A percentile compares a stretch with the other conserved stretches of the same genome.
phyloP scores from a whole-genome alignment of 768 basidiomycete species.

The Pleurotus tuoliensis region DNA sequence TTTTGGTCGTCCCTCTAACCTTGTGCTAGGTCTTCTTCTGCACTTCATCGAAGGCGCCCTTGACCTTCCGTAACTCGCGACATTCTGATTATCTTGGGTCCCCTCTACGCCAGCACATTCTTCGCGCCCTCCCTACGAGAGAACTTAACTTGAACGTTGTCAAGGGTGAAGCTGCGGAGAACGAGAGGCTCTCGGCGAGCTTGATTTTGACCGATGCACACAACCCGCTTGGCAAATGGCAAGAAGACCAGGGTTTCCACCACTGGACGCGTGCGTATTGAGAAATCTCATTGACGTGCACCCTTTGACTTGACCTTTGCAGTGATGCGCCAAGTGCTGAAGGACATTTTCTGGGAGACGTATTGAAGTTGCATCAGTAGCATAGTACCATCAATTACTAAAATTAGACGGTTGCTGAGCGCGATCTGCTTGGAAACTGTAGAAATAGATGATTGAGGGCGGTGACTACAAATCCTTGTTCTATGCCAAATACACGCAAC shows the following conservation, averaged over 20 bases:
- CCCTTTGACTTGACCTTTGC: neutral
- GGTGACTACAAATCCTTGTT: neutral
- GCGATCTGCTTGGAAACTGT: neutral
- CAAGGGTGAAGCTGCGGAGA: slow-evolving; percentile 25
- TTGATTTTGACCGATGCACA: slow-evolving; percentile 59
- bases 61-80: slow-evolving; percentile 55
- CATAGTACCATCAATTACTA: slow-evolving; percentile 2
- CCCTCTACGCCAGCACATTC: slow-evolving; percentile 56
- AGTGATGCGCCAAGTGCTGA: slow-evolving; percentile 81
- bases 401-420: slow-evolving; percentile 4
- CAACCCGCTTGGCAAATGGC: slow-evolving; percentile 64
- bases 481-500: neutral
- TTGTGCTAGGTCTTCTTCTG: slow-evolving; percentile 75
- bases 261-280: slow-evolving; percentile 71
- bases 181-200: slow-evolving; percentile 28
- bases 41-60: slow-evolving; percentile 45
- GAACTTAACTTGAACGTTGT: slow-evolving; percentile 50
- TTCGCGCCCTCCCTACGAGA: slow-evolving; percentile 45
- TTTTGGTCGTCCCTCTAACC: neutral
- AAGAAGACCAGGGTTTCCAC: slow-evolving; percentile 55
- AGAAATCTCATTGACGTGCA: neutral
- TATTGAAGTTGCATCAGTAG: slow-evolving; percentile 37
- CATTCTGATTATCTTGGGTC: slow-evolving; percentile 68
- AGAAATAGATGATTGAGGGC: neutral
- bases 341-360: slow-evolving; percentile 73